Evolutionary conservation across 2,329 filamentous ascomycete genomes (phyloP).

Genomic region (Cercospora janseana): DNA sequence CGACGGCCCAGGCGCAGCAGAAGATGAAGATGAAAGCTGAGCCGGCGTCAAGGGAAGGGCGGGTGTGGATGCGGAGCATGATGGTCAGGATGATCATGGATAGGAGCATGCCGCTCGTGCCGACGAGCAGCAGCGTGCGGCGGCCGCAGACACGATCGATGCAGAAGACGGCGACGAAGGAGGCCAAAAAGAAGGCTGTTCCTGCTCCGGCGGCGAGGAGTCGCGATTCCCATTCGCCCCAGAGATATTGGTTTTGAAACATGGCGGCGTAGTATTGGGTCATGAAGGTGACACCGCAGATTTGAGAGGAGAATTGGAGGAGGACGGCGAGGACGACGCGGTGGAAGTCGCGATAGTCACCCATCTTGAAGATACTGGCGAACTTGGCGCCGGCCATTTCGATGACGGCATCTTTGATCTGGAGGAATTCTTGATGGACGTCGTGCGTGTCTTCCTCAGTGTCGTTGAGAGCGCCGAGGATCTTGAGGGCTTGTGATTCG

Average conservation of each 20-base stretch:
- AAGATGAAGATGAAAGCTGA: slow-evolving; percentile 61
- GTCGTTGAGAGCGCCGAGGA: slow-evolving; percentile 50
- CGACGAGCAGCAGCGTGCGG: slow-evolving; percentile 36
- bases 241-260: slow-evolving; percentile 41
- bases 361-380: slow-evolving; percentile 33
- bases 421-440: slow-evolving; percentile 49
- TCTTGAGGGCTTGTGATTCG: slow-evolving; percentile 52
- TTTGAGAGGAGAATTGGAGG: slow-evolving; percentile 41
- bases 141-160: slow-evolving; percentile 39
- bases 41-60: slow-evolving; percentile 43
- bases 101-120: slow-evolving; percentile 50
- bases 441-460: slow-evolving; percentile 46
- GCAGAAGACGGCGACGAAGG: slow-evolving; percentile 49
- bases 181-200: slow-evolving; percentile 53
- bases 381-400: slow-evolving; percentile 42
- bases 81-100: slow-evolving; percentile 62
- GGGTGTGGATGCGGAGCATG: slow-evolving; percentile 40
- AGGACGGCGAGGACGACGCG: slow-evolving; percentile 37
- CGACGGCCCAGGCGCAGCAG: slow-evolving; percentile 59
- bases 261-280: slow-evolving; percentile 47
- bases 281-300: slow-evolving; percentile 39
- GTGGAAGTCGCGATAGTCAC: slow-evolving; percentile 38
- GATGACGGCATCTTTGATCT: slow-evolving; percentile 55
- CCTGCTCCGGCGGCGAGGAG: slow-evolving; percentile 34
- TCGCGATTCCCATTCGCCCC: slow-evolving; percentile 33